Conservation (phyloP, 805 yeast genomes). For the Metschnikowia proteae region DNA sequence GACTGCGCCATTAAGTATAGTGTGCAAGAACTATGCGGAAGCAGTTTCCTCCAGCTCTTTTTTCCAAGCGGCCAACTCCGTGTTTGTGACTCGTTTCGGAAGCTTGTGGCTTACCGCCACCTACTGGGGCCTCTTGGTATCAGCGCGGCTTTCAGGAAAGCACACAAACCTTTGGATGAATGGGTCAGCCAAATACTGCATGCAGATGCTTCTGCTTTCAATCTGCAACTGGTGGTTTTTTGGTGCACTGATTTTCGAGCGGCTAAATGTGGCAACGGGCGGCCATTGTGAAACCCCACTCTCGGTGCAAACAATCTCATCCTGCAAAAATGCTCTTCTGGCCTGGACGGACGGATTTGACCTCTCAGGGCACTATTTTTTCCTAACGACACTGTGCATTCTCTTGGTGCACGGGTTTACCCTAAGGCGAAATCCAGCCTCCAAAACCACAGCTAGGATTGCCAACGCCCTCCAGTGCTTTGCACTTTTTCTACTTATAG, state of each 20-base stretch:
- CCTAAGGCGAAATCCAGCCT: neutral
- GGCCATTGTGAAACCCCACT: conserved; percentile 10
- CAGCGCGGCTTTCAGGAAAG: neutral
- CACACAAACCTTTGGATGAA: neutral
- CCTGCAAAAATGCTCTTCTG: conserved; percentile 2
- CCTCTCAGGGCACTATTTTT: conserved; percentile 16
- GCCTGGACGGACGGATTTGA: conserved; percentile 17
- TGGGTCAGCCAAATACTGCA: conserved; percentile 9
- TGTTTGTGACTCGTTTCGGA: conserved; percentile 27
- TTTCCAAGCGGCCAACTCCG: conserved; percentile 17
- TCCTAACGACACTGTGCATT: conserved; percentile 12
- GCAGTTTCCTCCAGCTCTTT: conserved; percentile 13
- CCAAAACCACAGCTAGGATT: neutral
- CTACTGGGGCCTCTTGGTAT: conserved; percentile 13
- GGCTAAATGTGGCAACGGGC: conserved; percentile 19
- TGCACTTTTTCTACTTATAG: neutral
- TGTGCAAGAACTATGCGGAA: conserved; percentile 13
- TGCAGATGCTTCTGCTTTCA: conserved; percentile 11
- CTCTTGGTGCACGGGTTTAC: conserved; percentile 6
- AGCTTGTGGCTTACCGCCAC: conserved; percentile 27
- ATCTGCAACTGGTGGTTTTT: conserved; percentile 29
- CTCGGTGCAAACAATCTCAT: conserved; percentile 2
- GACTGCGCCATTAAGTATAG: conserved; percentile 22
- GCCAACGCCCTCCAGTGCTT: neutral
- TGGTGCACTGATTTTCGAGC: conserved; percentile 32